These are phyloP conservation scores for Yarrowia keelungensis DNA, from an alignment of 805 yeast species.

Conservation along the genomic window DNA sequence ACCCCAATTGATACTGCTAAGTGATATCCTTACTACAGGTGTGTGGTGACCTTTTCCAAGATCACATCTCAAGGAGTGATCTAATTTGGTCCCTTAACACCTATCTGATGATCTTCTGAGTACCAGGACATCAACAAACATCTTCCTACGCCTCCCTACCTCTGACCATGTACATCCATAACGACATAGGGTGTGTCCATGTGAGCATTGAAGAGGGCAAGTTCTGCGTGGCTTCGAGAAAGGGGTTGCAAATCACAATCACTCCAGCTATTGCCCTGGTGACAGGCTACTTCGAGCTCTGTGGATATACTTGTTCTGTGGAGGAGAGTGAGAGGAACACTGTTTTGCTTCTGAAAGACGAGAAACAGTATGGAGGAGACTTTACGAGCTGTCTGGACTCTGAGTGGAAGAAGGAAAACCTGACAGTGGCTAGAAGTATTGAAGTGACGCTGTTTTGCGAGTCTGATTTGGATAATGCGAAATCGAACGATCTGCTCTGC, in stretches of 20 bases:
- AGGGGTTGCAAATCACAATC: not conserved
- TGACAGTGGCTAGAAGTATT: not conserved
- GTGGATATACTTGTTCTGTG: constrained; percentile 1
- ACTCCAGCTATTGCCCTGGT: not conserved
- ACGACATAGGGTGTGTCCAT: not conserved
- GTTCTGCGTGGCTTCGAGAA: constrained; percentile 1
- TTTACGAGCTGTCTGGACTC: constrained; percentile 3
- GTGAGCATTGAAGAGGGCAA: not conserved
- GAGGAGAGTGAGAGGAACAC: not conserved
- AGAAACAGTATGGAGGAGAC: constrained; percentile 21
- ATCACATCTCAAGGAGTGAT: too few relatives aligned
- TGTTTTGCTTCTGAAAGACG: constrained; percentile 7
- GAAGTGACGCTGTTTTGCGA: constrained; percentile 17
- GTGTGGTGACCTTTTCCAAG: too few relatives aligned
- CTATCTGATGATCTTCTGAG: too few relatives aligned
- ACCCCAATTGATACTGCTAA: too few relatives aligned
- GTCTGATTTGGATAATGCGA: not conserved
- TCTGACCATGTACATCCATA: constrained; percentile 10
- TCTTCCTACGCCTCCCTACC: not conserved
- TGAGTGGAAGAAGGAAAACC: not conserved
- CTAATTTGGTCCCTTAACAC: too few relatives aligned
- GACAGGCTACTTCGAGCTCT: constrained; percentile 7
- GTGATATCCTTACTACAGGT: too few relatives aligned
- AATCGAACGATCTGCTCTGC: not conserved
- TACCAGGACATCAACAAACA: not conserved